These are phyloP conservation scores for Phytopythium boreale DNA, from an alignment of 352 stramenopile genomes.

Conservation along the genomic window DNA sequence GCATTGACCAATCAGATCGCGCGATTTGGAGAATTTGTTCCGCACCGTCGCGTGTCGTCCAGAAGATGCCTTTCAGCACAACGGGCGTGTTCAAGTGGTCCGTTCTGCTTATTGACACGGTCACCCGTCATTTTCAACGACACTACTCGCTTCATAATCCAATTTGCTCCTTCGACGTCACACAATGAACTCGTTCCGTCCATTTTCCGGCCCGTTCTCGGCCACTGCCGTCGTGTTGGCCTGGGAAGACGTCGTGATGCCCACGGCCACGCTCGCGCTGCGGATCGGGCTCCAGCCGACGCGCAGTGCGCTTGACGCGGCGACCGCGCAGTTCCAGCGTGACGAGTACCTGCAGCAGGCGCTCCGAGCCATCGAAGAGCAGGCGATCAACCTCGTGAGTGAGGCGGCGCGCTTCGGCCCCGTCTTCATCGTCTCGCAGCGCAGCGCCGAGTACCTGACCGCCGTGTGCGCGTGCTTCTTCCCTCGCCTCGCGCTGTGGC, in stretches of 20 bases:
- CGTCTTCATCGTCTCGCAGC: conserved; percentile 52
- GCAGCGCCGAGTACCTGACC: conserved; percentile 45
- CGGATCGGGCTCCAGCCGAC: conserved; percentile 41
- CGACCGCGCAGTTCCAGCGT: conserved; percentile 20
- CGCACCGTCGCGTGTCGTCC: background rate
- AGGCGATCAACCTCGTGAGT: conserved; percentile 41
- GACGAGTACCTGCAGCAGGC: conserved; percentile 55
- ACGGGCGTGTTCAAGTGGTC: background rate
- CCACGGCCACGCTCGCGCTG: conserved; percentile 35
- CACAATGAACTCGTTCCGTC: conserved; percentile 9
- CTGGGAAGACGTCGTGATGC: conserved; percentile 59
- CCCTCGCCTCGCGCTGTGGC: conserved; percentile 41
- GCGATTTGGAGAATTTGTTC: conserved; percentile 10
- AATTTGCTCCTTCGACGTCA: conserved; percentile 2
- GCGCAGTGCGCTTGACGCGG: conserved; percentile 25
- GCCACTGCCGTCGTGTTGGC: conserved; percentile 39
- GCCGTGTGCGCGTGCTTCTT: conserved; percentile 44
- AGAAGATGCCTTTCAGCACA: background rate
- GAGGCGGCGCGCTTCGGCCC: conserved; percentile 33
- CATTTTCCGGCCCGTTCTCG: conserved; percentile 3
- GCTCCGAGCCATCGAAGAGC: conserved; percentile 45
- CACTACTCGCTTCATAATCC: background rate
- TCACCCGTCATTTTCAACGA: no score
- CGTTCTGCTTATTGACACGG: no score
- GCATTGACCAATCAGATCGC: conserved; percentile 10